Base-by-base conservation (phyloP, 2,329 filamentous ascomycete species). In the Dothideomycetes sp. region DNA sequence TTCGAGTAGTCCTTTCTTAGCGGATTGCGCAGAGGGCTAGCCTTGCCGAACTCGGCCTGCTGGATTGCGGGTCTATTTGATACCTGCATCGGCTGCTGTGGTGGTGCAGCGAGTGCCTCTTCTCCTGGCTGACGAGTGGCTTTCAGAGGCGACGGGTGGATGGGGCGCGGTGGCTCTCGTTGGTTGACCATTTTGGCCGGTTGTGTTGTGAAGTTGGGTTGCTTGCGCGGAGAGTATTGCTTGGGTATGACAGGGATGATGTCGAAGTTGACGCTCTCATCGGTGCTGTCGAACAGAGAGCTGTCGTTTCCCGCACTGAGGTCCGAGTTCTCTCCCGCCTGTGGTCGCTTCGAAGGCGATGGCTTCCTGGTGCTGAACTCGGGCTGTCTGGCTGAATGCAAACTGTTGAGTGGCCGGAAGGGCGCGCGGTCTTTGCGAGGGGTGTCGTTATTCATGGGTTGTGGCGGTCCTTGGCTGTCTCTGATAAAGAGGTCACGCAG, bases 1-100 rank as follows among this genome's bases (percentile, higher is more conserved):
- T 65, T 57, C 19, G 54, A 54, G 46, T 59, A 51, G 38, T 58
- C 53, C 49, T 66, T 52, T 30, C 33, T 40, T 53, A 62, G 49
- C 45, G 70, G 60, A 52, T 68, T 64, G 47, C 72, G 62, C 41
- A 79, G 57, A 12, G 73, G 71, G 45, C 73, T 77, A 2, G 75
- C 64, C 49, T 72, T 70, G 37, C 75, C 75, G 50, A 79, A 79
- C 49, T 77, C 66, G 30, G 69, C 63, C 29, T 34, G 37, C 31
- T 27, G 22, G 22, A 27, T 7, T 27, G 7, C 7, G 22, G 22
- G 7, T 27, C 22, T 27, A 27, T 27, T 27, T 12, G 22, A 12
- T 12, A 27, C 7, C n/a, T 7, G 22, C 22, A 27, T 27, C 22
- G 22, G 7, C 12, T 27, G 22, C 22, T 34, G 15, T 24, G 27